phyloP scores from a whole-genome alignment of 208 protist genomes.

The Crithidia acanthocephali region DNA sequence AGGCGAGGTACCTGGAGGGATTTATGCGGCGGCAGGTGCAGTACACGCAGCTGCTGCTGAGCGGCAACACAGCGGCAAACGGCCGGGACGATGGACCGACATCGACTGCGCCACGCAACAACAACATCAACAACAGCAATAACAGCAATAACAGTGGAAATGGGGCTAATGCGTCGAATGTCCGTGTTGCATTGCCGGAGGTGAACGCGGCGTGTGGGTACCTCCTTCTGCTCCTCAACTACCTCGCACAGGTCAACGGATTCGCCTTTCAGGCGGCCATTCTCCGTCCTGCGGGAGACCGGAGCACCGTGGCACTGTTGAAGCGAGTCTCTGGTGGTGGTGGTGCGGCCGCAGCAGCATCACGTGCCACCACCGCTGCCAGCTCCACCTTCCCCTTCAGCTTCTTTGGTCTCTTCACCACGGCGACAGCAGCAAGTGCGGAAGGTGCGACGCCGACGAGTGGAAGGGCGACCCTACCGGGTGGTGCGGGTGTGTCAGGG shows the following conservation, averaged over 20 bases:
- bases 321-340: constrained; percentile 14
- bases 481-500: not conserved
- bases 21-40: constrained; percentile 28
- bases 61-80: constrained; percentile 22
- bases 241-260: constrained; percentile 46
- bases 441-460: not conserved
- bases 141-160: not conserved
- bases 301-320: constrained; percentile 53
- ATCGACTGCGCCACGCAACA: not conserved
- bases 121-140: not conserved
- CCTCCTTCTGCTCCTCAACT: constrained; percentile 51
- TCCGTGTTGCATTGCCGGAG: constrained; percentile 51
- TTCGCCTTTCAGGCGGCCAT: constrained; percentile 40
- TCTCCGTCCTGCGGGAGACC: constrained; percentile 57
- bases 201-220: constrained; percentile 81
- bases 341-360: not conserved
- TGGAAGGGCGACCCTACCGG: not conserved
- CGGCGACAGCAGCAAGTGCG: not conserved
- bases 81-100: too few relatives aligned
- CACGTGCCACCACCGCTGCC: not conserved
- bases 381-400: not conserved
- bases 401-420: constrained; percentile 14
- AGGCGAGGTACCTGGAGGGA: constrained; percentile 15
- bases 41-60: constrained; percentile 35
- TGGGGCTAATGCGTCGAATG: not conserved